These are phyloP conservation scores for Clohesyomyces aquaticus DNA, from an alignment of 495 filamentous ascomycete species.

Conservation along the genomic window DNA sequence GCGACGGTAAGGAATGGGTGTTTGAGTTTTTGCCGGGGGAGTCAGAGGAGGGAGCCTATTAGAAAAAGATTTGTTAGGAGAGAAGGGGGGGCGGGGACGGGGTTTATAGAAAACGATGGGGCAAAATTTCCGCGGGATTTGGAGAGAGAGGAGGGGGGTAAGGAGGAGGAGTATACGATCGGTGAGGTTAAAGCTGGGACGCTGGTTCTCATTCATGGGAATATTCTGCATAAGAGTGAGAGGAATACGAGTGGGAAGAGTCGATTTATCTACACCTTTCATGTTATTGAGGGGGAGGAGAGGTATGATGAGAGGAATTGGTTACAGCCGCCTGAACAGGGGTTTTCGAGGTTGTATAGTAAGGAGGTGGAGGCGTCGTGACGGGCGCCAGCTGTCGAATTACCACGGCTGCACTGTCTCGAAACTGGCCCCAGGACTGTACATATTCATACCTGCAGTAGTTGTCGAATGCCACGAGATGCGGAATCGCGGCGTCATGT, in stretches of 20 bases:
- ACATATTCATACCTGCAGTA: too few species aligned
- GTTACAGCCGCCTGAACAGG: constrained; percentile 79
- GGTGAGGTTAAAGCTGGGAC: constrained; percentile 85
- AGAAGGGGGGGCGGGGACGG: constrained; percentile 54
- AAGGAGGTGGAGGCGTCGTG: neutral
- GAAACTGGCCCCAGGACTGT: too few species aligned
- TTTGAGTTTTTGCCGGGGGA: constrained; percentile 79
- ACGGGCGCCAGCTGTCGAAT: too few species aligned
- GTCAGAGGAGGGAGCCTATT: constrained; percentile 69
- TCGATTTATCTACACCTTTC: constrained; percentile 95
- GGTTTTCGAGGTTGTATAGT: constrained; percentile 69
- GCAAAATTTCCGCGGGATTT: constrained; percentile 53
- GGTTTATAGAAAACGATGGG: constrained; percentile 58
- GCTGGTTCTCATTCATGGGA: constrained; percentile 93
- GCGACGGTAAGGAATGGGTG: constrained; percentile 83
- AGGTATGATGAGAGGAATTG: constrained; percentile 88
- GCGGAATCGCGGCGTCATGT: too few species aligned
- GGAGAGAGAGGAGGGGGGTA: constrained; percentile 40
- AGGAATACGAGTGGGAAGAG: constrained; percentile 82
- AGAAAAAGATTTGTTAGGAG: constrained; percentile 74
- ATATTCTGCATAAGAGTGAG: constrained; percentile 95
- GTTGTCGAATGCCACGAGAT: too few species aligned
- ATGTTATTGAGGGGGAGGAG: constrained; percentile 87
- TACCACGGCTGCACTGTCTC: too few species aligned
- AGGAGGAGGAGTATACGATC: constrained; percentile 64